phyloP scores from a whole-genome alignment of 306 rosid genomes.

The Styphnolobium japonicum region DNA sequence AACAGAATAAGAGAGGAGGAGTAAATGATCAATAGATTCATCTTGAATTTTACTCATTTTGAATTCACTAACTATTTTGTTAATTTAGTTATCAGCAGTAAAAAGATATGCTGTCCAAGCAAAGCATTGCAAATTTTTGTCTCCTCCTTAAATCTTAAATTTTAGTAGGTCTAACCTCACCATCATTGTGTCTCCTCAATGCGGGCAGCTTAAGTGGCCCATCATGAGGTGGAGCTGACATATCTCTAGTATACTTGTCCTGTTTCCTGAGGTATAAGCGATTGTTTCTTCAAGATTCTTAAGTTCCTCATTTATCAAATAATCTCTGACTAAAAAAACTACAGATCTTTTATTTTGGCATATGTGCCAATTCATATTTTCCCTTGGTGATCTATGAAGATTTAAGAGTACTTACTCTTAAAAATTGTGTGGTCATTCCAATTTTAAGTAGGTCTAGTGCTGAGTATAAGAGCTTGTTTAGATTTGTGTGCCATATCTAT shows the following conservation, averaged over 20 bases:
- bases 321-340: background rate
- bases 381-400: background rate
- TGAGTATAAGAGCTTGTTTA: background rate
- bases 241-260: background rate
- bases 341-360: background rate
- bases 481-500: background rate
- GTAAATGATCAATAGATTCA: background rate
- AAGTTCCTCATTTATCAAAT: background rate
- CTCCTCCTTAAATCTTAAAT: background rate
- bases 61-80: background rate
- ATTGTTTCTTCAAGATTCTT: background rate
- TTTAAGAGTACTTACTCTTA: background rate
- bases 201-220: background rate
- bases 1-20: background rate
- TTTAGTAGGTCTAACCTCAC: background rate
- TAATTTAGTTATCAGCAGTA: too few species aligned
- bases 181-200: background rate
- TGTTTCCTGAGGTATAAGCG: background rate
- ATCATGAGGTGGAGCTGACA: background rate
- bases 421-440: constrained; percentile 6
- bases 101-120: background rate
- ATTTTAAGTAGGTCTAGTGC: background rate
- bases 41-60: background rate
- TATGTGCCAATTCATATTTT: background rate
- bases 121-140: background rate